These are phyloP conservation scores for Tetrapisispora arboricola DNA, from an alignment of 805 yeast species.

Conservation along the genomic window DNA sequence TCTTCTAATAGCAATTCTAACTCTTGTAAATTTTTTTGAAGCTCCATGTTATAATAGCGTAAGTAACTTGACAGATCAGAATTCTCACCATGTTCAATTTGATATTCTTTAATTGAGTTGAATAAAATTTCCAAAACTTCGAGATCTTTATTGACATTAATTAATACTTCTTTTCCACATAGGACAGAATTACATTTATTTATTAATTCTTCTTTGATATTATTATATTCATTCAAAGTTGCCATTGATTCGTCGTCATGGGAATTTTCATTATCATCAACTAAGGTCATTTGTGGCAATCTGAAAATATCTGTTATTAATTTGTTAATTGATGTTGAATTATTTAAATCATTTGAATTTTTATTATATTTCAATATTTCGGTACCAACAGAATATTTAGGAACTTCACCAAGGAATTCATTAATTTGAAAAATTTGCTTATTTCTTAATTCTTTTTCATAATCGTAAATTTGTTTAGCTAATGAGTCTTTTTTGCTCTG, in stretches of 20 bases:
- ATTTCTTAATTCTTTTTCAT: constrained; percentile 11
- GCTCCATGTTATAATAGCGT: constrained; percentile 4
- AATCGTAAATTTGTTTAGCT: constrained; percentile 10
- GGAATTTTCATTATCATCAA: constrained; percentile 6
- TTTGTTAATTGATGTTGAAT: constrained; percentile 11
- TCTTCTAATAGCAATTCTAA: constrained; percentile 12
- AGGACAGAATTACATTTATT: constrained; percentile 14
- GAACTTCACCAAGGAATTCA: constrained; percentile 21
- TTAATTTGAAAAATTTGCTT: constrained; percentile 12
- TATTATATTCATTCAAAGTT: constrained; percentile 18
- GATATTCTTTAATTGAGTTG: constrained; percentile 5
- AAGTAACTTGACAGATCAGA: constrained; percentile 9
- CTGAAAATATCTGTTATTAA: constrained; percentile 15
- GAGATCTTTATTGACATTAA: constrained; percentile 4
- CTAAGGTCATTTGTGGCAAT: constrained; percentile 17
- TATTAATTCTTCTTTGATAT: constrained; percentile 13
- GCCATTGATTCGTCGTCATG: constrained; percentile 3
- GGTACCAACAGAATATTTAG: constrained; percentile 16
- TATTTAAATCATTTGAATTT: constrained; percentile 2
- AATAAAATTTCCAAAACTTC: constrained; percentile 5
- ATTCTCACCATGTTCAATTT: neutral
- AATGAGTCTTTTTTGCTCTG: constrained; percentile 12
- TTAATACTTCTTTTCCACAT: constrained; percentile 7
- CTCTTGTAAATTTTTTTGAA: constrained; percentile 11
- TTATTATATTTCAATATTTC: constrained; percentile 7